Evolutionary conservation across 148 eudicot genomes (phyloP).

Genomic region (Pouteria glomerata): DNA sequence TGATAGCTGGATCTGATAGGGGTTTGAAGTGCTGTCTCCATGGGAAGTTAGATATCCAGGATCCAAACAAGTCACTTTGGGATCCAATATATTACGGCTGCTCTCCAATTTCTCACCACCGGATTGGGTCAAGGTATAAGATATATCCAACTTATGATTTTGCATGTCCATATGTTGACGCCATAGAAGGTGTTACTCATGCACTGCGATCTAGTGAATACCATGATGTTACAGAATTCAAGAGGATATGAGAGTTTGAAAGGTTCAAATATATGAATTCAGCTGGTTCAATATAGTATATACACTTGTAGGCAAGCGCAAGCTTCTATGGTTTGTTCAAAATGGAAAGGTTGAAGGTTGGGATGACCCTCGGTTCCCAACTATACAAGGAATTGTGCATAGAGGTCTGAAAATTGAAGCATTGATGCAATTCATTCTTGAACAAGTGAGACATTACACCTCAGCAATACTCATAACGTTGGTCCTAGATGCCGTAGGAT

Average conservation of each 20-base stretch:
- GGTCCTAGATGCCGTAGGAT: not conserved
- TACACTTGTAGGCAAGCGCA: conserved; percentile 96
- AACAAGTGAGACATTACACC: conserved; percentile 49
- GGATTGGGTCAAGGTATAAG: conserved; percentile 82
- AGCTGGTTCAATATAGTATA: conserved; percentile 93
- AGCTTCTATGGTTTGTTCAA: conserved; percentile 95
- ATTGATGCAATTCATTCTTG: conserved; percentile 86
- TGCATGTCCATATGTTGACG: conserved; percentile 97
- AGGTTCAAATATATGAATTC: conserved; percentile 85
- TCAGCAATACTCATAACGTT: not conserved
- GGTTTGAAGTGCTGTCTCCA: conserved; percentile 83
- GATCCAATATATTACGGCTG: conserved; percentile 95
- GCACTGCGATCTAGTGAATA: conserved; percentile 97
- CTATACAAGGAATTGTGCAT: conserved; percentile 95
- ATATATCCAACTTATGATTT: conserved; percentile 96
- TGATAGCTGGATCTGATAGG: conserved; percentile 84
- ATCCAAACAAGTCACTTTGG: conserved; percentile 82
- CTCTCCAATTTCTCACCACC: conserved; percentile 81
- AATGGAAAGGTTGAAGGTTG: conserved; percentile 97
- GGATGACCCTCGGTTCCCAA: conserved; percentile 99
- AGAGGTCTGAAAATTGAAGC: conserved; percentile 92
- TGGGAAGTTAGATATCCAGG: conserved; percentile 97
- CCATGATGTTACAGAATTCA: conserved; percentile 88
- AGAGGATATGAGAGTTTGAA: conserved; percentile 77
- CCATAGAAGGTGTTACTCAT: conserved; percentile 88